Percentiles rank a stretch among this genome's conserved stretches.
Conservation (phyloP, 345 rosid genomes). For the Eutrema heterophyllum region DNA sequence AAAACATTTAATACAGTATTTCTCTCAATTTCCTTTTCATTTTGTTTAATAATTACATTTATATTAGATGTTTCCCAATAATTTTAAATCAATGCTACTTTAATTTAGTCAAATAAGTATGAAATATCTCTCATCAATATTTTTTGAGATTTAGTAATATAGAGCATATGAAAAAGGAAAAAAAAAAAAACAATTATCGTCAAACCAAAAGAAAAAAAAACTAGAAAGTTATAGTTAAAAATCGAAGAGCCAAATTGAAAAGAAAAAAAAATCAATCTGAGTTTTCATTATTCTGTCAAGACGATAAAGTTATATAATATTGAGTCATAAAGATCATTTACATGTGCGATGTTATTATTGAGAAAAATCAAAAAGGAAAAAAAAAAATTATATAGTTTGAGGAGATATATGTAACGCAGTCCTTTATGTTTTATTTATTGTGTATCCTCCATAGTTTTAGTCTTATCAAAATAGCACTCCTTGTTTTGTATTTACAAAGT, state of each 20-base stretch:
- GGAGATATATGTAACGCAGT: not conserved
- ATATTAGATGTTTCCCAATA: not conserved
- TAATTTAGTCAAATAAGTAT: not conserved
- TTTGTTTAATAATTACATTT: not conserved
- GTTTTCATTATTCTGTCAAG: not conserved
- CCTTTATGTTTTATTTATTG: not conserved
- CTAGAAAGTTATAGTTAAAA: too few relatives aligned
- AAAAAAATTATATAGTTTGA: not conserved
- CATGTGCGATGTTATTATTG: not conserved
- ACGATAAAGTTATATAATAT: not conserved
- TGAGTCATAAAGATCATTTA: not conserved
- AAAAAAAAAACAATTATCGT: too few relatives aligned
- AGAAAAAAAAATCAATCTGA: too few relatives aligned
- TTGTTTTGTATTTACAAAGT: not conserved
- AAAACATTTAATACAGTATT: not conserved
- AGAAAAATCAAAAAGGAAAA: not conserved
- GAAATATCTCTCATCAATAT: not conserved
- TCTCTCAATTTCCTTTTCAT: too few relatives aligned
- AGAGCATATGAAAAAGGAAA: too few relatives aligned
- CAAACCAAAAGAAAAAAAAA: too few relatives aligned
- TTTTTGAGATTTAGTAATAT: too few relatives aligned
- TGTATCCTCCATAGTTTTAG: not conserved
- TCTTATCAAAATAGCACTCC: not conserved
- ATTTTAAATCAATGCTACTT: not conserved
- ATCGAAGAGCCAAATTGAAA: too few relatives aligned